phyloP scores from a whole-genome alignment of 345 rosid genomes.

The Rhodomyrtus tomentosa region DNA sequence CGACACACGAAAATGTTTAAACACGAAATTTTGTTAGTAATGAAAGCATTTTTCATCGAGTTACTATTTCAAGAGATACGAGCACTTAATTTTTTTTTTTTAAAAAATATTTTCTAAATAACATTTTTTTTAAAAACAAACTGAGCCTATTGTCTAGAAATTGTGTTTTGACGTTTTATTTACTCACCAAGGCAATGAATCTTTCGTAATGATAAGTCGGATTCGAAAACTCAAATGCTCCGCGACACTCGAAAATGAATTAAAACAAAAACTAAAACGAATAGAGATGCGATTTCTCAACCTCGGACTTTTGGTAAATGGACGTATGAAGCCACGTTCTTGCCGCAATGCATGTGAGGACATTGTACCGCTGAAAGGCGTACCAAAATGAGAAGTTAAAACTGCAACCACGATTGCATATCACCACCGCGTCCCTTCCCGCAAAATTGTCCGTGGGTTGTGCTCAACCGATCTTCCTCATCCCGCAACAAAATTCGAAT shows the following conservation, averaged over 20 bases:
- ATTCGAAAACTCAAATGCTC: not conserved
- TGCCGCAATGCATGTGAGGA: not conserved
- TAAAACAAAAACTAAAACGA: not conserved
- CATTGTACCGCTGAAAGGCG: fast-evolving
- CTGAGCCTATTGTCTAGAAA: not conserved
- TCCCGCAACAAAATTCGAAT: not conserved
- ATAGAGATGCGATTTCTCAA: not conserved
- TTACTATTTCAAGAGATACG: too few species aligned
- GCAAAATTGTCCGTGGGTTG: not conserved
- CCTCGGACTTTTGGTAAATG: not conserved
- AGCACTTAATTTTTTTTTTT: too few species aligned
- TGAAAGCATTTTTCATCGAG: too few species aligned
- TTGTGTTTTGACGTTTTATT: not conserved
- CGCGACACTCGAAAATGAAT: too few species aligned
- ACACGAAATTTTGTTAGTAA: too few species aligned
- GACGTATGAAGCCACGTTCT: not conserved
- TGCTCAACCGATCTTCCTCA: not conserved
- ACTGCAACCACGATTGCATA: not conserved
- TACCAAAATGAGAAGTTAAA: not conserved
- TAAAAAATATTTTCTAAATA: too few species aligned
- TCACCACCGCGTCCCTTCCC: too few species aligned
- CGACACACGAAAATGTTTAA: too few species aligned
- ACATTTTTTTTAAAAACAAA: too few species aligned
- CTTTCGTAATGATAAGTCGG: not conserved
- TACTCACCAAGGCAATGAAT: not conserved